Evolutionary conservation across 768 basidiomycete genomes (phyloP).

Genomic region (Pleurotus ostreatus): DNA sequence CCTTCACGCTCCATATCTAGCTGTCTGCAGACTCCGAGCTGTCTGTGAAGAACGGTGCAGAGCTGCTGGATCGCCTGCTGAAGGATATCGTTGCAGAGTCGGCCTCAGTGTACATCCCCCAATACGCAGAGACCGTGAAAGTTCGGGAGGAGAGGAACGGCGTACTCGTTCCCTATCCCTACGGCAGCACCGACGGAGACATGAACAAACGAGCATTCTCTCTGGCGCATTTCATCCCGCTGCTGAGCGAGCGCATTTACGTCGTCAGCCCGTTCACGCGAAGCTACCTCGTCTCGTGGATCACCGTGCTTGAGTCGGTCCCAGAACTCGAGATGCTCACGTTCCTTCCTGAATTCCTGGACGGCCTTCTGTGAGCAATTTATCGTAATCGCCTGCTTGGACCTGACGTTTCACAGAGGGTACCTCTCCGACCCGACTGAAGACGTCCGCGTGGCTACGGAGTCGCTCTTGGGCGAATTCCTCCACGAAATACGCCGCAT

Average conservation of each 20-base stretch:
- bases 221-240: conserved; percentile 89
- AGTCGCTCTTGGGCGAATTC: conserved; percentile 85
- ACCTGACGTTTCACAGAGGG: conserved; percentile 47
- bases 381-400: conserved; percentile 2
- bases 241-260: conserved; percentile 89
- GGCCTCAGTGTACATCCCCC: conserved; percentile 90
- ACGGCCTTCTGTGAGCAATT: conserved; percentile 80
- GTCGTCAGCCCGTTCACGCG: conserved; percentile 95
- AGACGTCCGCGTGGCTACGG: conserved; percentile 89
- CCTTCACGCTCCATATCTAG: conserved; percentile 36
- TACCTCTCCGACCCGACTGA: conserved; percentile 94
- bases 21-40: conserved; percentile 93
- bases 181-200: conserved; percentile 39
- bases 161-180: conserved; percentile 64
- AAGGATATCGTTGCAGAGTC: conserved; percentile 98
- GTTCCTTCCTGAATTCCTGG: conserved; percentile 92
- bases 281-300: conserved; percentile 96
- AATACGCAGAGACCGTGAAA: conserved; percentile 77
- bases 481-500: conserved; percentile 88
- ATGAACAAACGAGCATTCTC: conserved; percentile 81
- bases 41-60: conserved; percentile 97
- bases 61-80: conserved; percentile 92
- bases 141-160: conserved; percentile 56
- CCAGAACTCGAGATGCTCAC: conserved; percentile 95
- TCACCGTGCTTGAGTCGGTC: conserved; percentile 91